phyloP scores from a whole-genome alignment of 257 asterid species.

The Penstemon eatonii region DNA sequence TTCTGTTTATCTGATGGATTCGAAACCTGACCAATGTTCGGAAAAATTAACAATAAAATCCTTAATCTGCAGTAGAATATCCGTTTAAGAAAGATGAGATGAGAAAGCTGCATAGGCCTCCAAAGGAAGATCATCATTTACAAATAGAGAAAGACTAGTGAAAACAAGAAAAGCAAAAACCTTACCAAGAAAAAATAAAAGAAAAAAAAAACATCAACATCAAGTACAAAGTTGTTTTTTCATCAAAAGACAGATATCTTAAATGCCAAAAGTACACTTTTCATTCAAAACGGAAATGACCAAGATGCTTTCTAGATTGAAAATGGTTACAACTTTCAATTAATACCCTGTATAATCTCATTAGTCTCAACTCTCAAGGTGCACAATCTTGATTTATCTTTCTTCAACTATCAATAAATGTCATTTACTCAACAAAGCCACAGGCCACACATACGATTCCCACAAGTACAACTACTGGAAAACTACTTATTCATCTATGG shows the following conservation, averaged over 20 bases:
- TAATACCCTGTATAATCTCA: neutral
- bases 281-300: neutral
- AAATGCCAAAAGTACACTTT: neutral
- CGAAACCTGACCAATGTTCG: constrained; percentile 43
- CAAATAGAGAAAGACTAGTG: neutral
- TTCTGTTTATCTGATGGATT: constrained; percentile 63
- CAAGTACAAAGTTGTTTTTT: constrained; percentile 1
- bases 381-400: neutral
- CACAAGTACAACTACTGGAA: neutral
- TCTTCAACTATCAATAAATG: constrained; percentile 2
- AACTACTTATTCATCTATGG: neutral
- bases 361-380: neutral
- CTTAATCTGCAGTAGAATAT: neutral
- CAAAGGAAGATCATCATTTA: neutral
- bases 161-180: neutral
- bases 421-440: neutral
- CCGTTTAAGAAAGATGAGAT: neutral
- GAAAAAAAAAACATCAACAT: neutral
- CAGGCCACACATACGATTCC: constrained; percentile 2
- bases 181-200: neutral
- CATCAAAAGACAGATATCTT: constrained; percentile 8
- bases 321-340: neutral
- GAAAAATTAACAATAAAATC: constrained; percentile 11
- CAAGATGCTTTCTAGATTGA: neutral
- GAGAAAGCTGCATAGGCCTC: neutral